A percentile compares a stretch with the other conserved stretches of the same genome.
phyloP scores from a whole-genome alignment of 1,284 basidiomycete species.

The Entoloma clypeatum region DNA sequence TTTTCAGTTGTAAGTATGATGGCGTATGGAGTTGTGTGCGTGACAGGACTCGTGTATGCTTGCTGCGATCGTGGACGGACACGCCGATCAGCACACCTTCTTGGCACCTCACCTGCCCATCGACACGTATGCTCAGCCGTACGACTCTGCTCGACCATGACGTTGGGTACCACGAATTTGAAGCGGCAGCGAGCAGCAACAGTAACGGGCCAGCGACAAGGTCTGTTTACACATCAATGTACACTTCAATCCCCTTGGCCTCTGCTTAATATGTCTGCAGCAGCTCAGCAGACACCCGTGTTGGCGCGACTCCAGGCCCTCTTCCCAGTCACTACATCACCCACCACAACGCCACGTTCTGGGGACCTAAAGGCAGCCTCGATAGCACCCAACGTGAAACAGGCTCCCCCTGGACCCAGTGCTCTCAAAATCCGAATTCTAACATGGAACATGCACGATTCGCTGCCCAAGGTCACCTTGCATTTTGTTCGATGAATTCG shows the following conservation, averaged over 20 bases:
- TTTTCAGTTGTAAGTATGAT: too few species aligned
- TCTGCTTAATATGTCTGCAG: not conserved
- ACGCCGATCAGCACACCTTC: too few species aligned
- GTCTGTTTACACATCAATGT: not conserved
- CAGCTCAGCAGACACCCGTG: conserved; percentile 20
- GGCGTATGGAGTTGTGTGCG: too few species aligned
- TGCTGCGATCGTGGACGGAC: too few species aligned
- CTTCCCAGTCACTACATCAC: conserved; percentile 19
- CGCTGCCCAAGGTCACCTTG: conserved; percentile 59
- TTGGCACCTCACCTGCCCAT: too few species aligned
- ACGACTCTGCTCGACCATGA: too few species aligned
- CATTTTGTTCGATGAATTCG: not conserved
- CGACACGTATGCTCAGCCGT: too few species aligned
- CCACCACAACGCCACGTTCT: conserved; percentile 12
- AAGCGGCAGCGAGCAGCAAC: too few species aligned
- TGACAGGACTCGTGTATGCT: too few species aligned
- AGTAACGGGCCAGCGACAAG: not conserved
- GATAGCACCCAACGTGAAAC: conserved; percentile 14
- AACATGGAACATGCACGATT: conserved; percentile 78
- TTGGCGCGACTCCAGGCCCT: conserved; percentile 30
- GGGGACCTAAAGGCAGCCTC: conserved; percentile 12
- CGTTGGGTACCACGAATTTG: too few species aligned
- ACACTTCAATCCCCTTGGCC: not conserved
- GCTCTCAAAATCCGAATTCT: conserved; percentile 41
- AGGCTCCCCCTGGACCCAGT: conserved; percentile 19